Conservation (phyloP, 805 yeast genomes). For the Zygoascus ofunaensis region DNA sequence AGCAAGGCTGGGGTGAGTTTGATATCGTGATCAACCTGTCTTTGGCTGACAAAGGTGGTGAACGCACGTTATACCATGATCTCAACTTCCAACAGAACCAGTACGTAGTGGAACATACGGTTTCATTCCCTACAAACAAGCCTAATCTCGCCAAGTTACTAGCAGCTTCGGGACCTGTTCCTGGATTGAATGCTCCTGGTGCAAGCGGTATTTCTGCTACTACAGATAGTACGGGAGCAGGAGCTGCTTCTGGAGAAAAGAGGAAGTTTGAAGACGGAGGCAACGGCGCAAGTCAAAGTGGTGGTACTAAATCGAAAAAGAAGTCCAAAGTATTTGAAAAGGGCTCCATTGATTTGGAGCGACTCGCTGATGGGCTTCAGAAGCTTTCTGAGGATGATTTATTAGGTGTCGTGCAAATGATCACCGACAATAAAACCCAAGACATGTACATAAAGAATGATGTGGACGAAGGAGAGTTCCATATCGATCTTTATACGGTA, state of each 20-base stretch:
- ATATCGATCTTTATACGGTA: conserved; percentile 87
- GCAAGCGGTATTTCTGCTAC: conserved; percentile 13
- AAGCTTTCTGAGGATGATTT: conserved; percentile 86
- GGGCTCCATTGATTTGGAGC: conserved; percentile 76
- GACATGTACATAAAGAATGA: conserved; percentile 95
- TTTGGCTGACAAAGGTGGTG: conserved; percentile 79
- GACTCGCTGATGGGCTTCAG: conserved; percentile 80
- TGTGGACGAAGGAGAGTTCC: conserved; percentile 93
- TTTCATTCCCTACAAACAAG: conserved; percentile 67
- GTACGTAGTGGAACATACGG: conserved; percentile 68
- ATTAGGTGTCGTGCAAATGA: conserved; percentile 93
- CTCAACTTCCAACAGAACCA: conserved; percentile 72
- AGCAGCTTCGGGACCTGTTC: conserved; percentile 76
- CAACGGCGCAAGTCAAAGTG: too few relatives aligned
- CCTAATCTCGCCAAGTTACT: conserved; percentile 63
- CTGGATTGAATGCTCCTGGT: conserved; percentile 34
- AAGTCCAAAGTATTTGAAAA: conserved; percentile 34
- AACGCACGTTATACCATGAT: conserved; percentile 78
- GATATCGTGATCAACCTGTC: conserved; percentile 75
- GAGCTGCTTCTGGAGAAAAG: conserved; percentile 28
- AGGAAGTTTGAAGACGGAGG: conserved; percentile 30
- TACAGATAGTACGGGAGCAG: conserved; percentile 9
- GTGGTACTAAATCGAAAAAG: conserved; percentile 23
- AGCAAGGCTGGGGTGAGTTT: conserved; percentile 98
- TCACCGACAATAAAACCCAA: conserved; percentile 86